Evolutionary conservation across 257 asterid species (phyloP), one percentile per base, ranked within the genome.

Genomic region (Lithospermum erythrorhizon): DNA sequence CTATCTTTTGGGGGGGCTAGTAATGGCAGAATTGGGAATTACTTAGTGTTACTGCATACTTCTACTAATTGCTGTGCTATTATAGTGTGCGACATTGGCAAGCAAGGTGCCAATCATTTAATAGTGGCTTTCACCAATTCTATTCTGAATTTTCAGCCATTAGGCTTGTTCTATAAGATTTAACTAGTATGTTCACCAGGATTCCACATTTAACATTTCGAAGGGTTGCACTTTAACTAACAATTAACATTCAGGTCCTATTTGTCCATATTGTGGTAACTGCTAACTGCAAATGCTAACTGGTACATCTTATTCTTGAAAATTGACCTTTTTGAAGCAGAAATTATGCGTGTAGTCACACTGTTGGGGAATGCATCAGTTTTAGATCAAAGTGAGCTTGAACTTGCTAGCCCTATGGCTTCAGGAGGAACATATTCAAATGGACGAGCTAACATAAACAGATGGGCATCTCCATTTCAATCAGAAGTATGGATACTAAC

Each of bases 401-500:
- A 84, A 78, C 94, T 82, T 75, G 85, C 94, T 65, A 84, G 88
- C 90, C 95, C 94, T 81, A 75, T 87, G 83, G 89, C 94, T 60
- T 80, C 94, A 65, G 95, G 90, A 76, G 90, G 95, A 78, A 61
- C 79, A 61, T 80, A 71, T 82, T 82, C 95, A 81, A 84, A 84
- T 68, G 88, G 85, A 84, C 88, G 95, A 80, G 88, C 95, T 81
- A 84, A 82, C 65, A 64, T 82, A 90, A 85, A 77, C 90, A 81
- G 86, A 84, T 80, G 95, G 95, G 76, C 80, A 68, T 79, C 95
- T 68, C 85, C 86, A 30, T 80, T 87, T 77, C 95, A 84, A 82
- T 84, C 95, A 79, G 95, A 87, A 78, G 95, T 87, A 87, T 71
- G 95, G 90, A 82, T 87, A 79, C 90, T 84, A 77, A 84, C 94